These are phyloP conservation scores for Ophiostoma pallidulum DNA, from an alignment of 2,329 filamentous ascomycete genomes.

Conservation along the genomic window DNA sequence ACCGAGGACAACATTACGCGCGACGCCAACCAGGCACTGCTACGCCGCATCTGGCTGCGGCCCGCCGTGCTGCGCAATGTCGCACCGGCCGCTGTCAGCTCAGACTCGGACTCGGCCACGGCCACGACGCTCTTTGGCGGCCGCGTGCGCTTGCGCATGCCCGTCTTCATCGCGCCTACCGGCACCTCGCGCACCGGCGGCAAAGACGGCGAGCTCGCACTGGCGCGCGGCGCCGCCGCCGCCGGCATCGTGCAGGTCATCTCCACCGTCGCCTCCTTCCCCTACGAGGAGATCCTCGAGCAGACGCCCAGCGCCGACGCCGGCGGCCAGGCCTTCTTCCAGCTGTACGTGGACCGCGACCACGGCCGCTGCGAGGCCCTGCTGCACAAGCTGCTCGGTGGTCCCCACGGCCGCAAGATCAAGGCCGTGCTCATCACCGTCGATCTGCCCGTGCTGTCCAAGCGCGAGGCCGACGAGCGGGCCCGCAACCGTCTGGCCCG, in stretches of 20 bases:
- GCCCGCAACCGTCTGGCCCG: not conserved
- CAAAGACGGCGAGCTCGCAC: conserved; percentile 41
- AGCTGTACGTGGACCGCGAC: conserved; percentile 17
- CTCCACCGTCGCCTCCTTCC: conserved; percentile 18
- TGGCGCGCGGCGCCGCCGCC: conserved; percentile 37
- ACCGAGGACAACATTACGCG: conserved; percentile 43
- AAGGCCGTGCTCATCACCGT: conserved; percentile 41
- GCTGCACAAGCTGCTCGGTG: conserved; percentile 10
- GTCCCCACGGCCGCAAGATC: conserved; percentile 26
- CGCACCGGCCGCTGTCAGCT: conserved; percentile 26
- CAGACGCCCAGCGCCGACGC: conserved; percentile 20
- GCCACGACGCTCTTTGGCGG: conserved; percentile 35
- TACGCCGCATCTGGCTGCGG: conserved; percentile 42
- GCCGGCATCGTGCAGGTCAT: conserved; percentile 39
- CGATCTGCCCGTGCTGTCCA: conserved; percentile 45
- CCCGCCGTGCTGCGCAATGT: conserved; percentile 41
- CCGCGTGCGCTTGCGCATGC: conserved; percentile 26
- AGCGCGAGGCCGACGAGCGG: conserved; percentile 49
- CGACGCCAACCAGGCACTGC: conserved; percentile 37
- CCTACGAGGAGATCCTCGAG: conserved; percentile 16
- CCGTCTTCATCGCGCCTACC: conserved; percentile 41
- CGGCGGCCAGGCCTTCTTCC: conserved; percentile 26
- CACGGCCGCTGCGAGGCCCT: conserved; percentile 5
- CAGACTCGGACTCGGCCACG: too few species aligned
- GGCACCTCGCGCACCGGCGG: conserved; percentile 42